A percentile compares a stretch with the other conserved stretches of the same genome.
Conservation (phyloP, 306 rosid species). For the Elaeagnus macrophylla region DNA sequence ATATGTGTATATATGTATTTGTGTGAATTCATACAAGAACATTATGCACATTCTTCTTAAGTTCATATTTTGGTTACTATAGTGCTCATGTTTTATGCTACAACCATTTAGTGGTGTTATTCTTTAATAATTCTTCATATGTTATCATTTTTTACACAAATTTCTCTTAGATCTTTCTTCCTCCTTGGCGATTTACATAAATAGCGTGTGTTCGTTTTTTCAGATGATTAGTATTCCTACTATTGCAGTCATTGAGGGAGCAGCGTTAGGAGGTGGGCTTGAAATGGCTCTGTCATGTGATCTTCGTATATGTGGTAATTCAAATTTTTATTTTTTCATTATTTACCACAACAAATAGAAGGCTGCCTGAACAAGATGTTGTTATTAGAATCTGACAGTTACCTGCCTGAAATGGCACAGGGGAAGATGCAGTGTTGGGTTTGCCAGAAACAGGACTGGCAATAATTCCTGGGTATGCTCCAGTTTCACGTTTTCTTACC, state of each 20-base stretch:
- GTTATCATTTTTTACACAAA: neutral
- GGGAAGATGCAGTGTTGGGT: slow-evolving; percentile 64
- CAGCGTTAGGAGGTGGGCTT: slow-evolving; percentile 93
- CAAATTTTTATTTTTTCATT: slow-evolving; percentile 1
- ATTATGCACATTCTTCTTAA: no score
- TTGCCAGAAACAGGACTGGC: slow-evolving; percentile 98
- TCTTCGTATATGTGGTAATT: slow-evolving; percentile 85
- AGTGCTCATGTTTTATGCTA: no score
- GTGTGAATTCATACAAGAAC: no score
- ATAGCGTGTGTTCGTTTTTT: slow-evolving; percentile 11
- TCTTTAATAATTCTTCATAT: no score
- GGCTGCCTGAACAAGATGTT: slow-evolving; percentile 12
- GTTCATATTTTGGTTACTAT: no score
- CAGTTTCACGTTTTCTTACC: slow-evolving; percentile 10
- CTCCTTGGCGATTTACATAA: slow-evolving; percentile 13
- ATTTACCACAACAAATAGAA: slow-evolving; percentile 9
- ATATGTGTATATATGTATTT: no score
- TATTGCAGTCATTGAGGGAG: slow-evolving; percentile 88
- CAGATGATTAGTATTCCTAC: slow-evolving; percentile 69
- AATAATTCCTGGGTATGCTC: slow-evolving; percentile 83
- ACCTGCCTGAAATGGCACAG: slow-evolving; percentile 33
- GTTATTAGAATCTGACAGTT: slow-evolving; percentile 15
- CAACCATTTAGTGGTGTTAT: no score
- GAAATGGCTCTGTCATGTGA: slow-evolving; percentile 95
- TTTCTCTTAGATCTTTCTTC: neutral